phyloP scores from a whole-genome alignment of 2,329 filamentous ascomycete genomes.

The Furcasterigmium furcatum region DNA sequence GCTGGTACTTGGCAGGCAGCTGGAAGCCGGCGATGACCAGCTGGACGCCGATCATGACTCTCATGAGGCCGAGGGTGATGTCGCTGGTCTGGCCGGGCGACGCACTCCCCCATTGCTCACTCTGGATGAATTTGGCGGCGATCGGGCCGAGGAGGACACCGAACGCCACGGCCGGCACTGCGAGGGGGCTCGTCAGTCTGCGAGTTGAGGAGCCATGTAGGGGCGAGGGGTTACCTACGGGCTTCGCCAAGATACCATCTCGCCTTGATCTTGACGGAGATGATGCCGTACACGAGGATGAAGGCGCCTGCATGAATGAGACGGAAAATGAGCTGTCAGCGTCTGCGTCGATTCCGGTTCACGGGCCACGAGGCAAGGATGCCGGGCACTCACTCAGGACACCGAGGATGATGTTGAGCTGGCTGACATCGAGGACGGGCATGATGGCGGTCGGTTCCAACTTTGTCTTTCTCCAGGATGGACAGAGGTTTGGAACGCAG shows the following conservation, averaged over 20 bases:
- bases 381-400: slow-evolving; percentile 32
- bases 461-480: not conserved
- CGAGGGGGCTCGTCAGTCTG: not conserved
- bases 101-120: slow-evolving; percentile 31
- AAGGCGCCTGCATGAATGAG: slow-evolving; percentile 37
- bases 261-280: slow-evolving; percentile 48
- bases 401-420: slow-evolving; percentile 46
- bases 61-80: slow-evolving; percentile 44
- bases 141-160: slow-evolving; percentile 53
- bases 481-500: too few relatives aligned
- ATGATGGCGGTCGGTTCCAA: slow-evolving; percentile 8
- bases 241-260: slow-evolving; percentile 52
- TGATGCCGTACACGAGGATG: slow-evolving; percentile 42
- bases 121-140: slow-evolving; percentile 47
- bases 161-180: slow-evolving; percentile 52
- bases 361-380: not conserved
- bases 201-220: not conserved
- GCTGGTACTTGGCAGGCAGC: slow-evolving; percentile 52
- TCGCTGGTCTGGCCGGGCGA: slow-evolving; percentile 18
- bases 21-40: slow-evolving; percentile 60
- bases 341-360: not conserved
- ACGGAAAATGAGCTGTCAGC: slow-evolving; percentile 10
- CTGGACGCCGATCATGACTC: slow-evolving; percentile 59
- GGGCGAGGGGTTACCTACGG: slow-evolving; percentile 31
- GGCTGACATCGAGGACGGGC: slow-evolving; percentile 16